Conservation (phyloP, 1,139 yeast species). For the Geotrichum fermentans region DNA sequence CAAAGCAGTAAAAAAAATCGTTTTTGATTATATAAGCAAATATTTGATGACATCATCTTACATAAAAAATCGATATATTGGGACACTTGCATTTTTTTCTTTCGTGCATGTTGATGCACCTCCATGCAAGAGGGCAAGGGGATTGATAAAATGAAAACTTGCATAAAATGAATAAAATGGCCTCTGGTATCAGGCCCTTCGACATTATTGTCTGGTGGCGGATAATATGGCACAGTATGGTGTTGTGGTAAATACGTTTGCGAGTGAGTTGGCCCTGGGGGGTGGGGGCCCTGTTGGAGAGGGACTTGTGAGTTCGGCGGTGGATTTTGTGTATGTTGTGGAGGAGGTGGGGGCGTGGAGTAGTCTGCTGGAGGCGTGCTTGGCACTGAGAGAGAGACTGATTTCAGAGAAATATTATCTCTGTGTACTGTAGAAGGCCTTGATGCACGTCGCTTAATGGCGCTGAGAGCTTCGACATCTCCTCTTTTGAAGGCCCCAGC, state of each 20-base stretch:
- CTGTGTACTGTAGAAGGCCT: constrained; percentile 35
- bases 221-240: constrained; percentile 15
- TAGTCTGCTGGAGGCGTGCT: constrained; percentile 28
- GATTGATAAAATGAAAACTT: too few relatives aligned
- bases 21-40: too few relatives aligned
- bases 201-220: constrained; percentile 18
- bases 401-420: constrained; percentile 32
- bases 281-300: constrained; percentile 9
- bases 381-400: constrained; percentile 32
- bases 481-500: constrained; percentile 73
- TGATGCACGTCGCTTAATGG: constrained; percentile 61
- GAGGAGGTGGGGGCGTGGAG: constrained; percentile 16
- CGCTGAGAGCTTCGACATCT: constrained; percentile 58
- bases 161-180: too few relatives aligned
- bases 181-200: too few relatives aligned
- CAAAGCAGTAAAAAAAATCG: neutral
- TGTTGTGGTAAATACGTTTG: constrained; percentile 15
- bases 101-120: too few relatives aligned
- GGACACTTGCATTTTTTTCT: too few relatives aligned
- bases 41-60: too few relatives aligned
- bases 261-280: constrained; percentile 16
- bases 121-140: neutral
- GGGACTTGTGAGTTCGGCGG: neutral
- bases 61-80: too few relatives aligned
- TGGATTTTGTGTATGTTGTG: neutral